These are phyloP conservation scores for Dactylellina sp. DNA, from an alignment of 2,329 filamentous ascomycete species.

Conservation along the genomic window DNA sequence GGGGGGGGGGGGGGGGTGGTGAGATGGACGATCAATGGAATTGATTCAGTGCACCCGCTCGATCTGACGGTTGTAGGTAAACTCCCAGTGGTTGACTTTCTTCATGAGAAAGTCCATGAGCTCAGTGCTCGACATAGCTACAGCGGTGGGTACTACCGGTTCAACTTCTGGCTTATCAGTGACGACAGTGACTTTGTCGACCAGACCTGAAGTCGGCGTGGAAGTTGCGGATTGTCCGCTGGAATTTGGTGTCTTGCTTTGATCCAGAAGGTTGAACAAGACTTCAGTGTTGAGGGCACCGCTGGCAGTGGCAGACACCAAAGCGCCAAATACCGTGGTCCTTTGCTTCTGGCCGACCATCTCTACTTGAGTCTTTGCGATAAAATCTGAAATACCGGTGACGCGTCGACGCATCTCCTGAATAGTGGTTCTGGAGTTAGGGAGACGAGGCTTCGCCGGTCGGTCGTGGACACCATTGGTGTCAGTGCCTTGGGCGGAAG, in stretches of 20 bases:
- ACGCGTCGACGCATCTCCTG: conserved; percentile 88
- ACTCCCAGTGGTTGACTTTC: conserved; percentile 86
- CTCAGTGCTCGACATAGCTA: conserved; percentile 71
- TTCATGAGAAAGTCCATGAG: conserved; percentile 91
- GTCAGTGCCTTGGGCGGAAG: conserved; percentile 61
- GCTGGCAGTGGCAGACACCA: conserved; percentile 35
- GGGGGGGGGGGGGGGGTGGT: too few species aligned
- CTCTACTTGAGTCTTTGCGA: conserved; percentile 87
- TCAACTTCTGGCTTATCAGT: conserved; percentile 58
- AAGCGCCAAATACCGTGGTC: conserved; percentile 42
- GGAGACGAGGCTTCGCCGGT: conserved; percentile 69
- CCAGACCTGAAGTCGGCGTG: conserved; percentile 57
- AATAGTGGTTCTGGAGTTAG: conserved; percentile 79
- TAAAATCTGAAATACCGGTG: conserved; percentile 86
- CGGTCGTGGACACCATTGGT: conserved; percentile 68
- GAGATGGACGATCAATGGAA: too few species aligned
- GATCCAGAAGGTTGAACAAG: conserved; percentile 62
- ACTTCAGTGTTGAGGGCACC: conserved; percentile 63
- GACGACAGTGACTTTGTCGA: conserved; percentile 59
- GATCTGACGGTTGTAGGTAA: conserved; percentile 72
- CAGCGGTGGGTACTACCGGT: conserved; percentile 57
- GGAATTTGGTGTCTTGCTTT: conserved; percentile 62
- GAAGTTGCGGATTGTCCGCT: conserved; percentile 59
- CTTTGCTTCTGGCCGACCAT: conserved; percentile 72
- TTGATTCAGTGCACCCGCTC: conserved; percentile 62